Evolutionary conservation across 768 basidiomycete species (phyloP).

Genomic region (Lentinula raphanica): DNA sequence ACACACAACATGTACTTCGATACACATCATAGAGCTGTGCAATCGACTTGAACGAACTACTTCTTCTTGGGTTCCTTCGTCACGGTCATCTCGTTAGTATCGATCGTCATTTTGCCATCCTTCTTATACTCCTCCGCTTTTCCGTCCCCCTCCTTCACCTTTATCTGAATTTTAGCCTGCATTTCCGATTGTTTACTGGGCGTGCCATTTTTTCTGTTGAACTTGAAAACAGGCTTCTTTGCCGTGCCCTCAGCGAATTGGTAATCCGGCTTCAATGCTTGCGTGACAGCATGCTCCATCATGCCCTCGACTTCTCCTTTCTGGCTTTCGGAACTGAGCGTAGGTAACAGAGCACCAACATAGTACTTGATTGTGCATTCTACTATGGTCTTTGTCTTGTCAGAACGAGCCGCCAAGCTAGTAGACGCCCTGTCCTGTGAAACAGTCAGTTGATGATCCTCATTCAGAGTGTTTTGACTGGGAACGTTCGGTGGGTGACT

Average conservation of each 20-base stretch:
- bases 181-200: background rate
- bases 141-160: background rate
- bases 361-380: too few relatives aligned
- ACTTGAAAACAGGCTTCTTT: background rate
- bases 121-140: background rate
- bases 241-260: too few relatives aligned
- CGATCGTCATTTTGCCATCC: background rate
- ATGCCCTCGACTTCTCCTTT: too few relatives aligned
- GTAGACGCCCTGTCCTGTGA: background rate
- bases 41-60: too few relatives aligned
- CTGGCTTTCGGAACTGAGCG: too few relatives aligned
- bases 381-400: background rate
- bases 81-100: background rate
- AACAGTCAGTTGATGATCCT: background rate
- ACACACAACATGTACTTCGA: too few relatives aligned
- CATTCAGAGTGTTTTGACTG: background rate
- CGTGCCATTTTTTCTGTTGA: background rate
- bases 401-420: background rate
- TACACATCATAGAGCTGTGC: too few relatives aligned
- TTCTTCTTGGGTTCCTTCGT: too few relatives aligned
- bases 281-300: too few relatives aligned
- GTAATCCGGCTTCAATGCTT: too few relatives aligned
- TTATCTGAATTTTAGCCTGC: background rate
- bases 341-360: too few relatives aligned
- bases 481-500: too few relatives aligned